Evolutionary conservation across 495 filamentous ascomycete species (phyloP).

Genomic region (Trichocladium uniseriatum): DNA sequence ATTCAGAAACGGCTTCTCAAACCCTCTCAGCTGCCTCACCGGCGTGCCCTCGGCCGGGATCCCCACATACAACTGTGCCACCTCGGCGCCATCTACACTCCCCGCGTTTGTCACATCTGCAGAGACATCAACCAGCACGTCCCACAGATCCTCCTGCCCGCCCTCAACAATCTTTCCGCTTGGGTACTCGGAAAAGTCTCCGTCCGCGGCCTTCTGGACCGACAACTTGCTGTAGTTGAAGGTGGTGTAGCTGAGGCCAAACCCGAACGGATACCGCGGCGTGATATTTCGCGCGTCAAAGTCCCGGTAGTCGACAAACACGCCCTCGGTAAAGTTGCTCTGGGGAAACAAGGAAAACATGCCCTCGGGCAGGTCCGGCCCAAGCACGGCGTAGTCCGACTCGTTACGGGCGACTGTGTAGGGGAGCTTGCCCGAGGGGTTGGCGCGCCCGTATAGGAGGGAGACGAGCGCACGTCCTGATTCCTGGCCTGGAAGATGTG

Average conservation of each 20-base stretch:
- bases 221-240: slow-evolving; percentile 29
- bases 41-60: slow-evolving; percentile 41
- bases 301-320: slow-evolving; percentile 58
- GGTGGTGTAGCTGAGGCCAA: slow-evolving; percentile 41
- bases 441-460: slow-evolving; percentile 51
- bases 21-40: slow-evolving; percentile 53
- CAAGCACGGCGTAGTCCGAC: slow-evolving; percentile 47
- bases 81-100: slow-evolving; percentile 37
- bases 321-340: slow-evolving; percentile 54
- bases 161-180: slow-evolving; percentile 42
- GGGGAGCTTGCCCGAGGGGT: slow-evolving; percentile 56
- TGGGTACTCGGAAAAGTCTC: slow-evolving; percentile 25
- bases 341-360: slow-evolving; percentile 42
- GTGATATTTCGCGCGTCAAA: slow-evolving; percentile 55
- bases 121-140: slow-evolving; percentile 42
- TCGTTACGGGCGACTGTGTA: slow-evolving; percentile 62
- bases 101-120: slow-evolving; percentile 52
- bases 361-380: slow-evolving; percentile 27
- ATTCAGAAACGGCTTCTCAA: slow-evolving; percentile 48
- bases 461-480: slow-evolving; percentile 47
- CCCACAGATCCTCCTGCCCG: slow-evolving; percentile 51
- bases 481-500: slow-evolving; percentile 54
- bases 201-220: slow-evolving; percentile 22
- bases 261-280: slow-evolving; percentile 58
- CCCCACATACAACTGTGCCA: slow-evolving; percentile 57